Percentiles rank a stretch among this genome's conserved stretches.
These are phyloP conservation scores for Suillus subluteus DNA, from an alignment of 768 basidiomycete genomes.

Conservation along the genomic window DNA sequence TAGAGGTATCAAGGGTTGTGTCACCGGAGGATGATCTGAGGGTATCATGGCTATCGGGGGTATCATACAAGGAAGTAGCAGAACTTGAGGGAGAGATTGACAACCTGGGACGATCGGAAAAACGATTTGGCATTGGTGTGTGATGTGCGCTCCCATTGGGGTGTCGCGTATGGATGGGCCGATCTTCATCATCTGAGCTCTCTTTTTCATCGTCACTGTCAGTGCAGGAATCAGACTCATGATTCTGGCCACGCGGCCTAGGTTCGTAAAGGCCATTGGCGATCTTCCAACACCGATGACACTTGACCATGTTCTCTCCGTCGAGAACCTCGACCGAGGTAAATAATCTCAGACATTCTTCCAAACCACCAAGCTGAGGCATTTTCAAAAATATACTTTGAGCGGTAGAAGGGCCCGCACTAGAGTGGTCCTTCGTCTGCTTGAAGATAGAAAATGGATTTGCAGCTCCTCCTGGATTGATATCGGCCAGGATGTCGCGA, in stretches of 20 bases:
- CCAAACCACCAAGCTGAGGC: slow-evolving; percentile 54
- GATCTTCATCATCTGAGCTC: slow-evolving; percentile 2
- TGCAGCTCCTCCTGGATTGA: slow-evolving; percentile 44
- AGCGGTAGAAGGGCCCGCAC: slow-evolving; percentile 17
- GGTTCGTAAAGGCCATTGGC: slow-evolving; percentile 64
- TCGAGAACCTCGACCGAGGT: slow-evolving; percentile 93
- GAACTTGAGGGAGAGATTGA: slow-evolving; percentile 33
- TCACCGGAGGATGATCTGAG: slow-evolving; percentile 17
- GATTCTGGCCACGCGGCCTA: slow-evolving; percentile 21
- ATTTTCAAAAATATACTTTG: slow-evolving; percentile 34
- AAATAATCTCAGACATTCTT: slow-evolving; percentile 85
- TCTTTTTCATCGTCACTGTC: slow-evolving; percentile 38
- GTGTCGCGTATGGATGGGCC: neutral
- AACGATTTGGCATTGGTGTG: neutral
- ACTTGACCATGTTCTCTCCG: slow-evolving; percentile 94
- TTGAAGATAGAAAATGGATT: slow-evolving; percentile 57
- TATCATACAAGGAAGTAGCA: slow-evolving; percentile 42
- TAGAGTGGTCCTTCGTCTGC: slow-evolving; percentile 35
- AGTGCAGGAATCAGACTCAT: slow-evolving; percentile 33
- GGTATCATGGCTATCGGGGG: slow-evolving; percentile 32
- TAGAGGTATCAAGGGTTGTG: slow-evolving; percentile 26
- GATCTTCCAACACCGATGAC: slow-evolving; percentile 93
- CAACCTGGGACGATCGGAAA: neutral
- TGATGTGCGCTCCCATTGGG: neutral
- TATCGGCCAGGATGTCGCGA: slow-evolving; percentile 68